Evolutionary conservation across 73 alveolate species (phyloP).

Genomic region (Paramecium tetraurelia): DNA sequence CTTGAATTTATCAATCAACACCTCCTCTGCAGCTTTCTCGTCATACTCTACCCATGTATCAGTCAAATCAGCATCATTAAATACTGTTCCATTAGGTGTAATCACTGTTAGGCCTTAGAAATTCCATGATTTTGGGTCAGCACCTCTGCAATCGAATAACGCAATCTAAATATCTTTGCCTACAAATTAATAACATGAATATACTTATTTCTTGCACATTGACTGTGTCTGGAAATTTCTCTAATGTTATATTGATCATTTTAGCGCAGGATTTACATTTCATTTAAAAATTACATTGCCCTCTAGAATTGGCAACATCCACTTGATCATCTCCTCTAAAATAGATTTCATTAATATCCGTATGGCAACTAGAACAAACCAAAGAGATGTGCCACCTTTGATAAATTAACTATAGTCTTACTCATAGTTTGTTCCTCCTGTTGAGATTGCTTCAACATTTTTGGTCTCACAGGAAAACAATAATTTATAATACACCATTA

Average conservation of each 20-base stretch:
- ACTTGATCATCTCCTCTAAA: background rate
- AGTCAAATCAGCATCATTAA: constrained; percentile 25
- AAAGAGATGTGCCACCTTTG: background rate
- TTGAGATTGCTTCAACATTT: background rate
- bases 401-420: background rate
- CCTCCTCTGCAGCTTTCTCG: background rate
- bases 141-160: constrained; percentile 15
- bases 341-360: background rate
- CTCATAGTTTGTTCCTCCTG: background rate
- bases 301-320: constrained; percentile 2
- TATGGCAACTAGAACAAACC: background rate
- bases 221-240: background rate
- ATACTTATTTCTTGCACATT: background rate
- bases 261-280: background rate
- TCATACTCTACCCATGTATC: constrained; percentile 47
- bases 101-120: background rate
- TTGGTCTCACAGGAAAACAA: constrained; percentile 2
- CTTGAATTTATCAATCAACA: background rate
- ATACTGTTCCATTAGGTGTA: background rate
- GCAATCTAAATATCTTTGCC: background rate
- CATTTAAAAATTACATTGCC: constrained; percentile 24
- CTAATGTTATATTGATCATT: background rate
- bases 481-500: background rate
- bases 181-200: background rate
- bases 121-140: background rate